Percentiles rank a stretch among this genome's conserved stretches.
phyloP scores from a whole-genome alignment of 1,139 yeast species.

The Arxiozyma slooffiae region DNA sequence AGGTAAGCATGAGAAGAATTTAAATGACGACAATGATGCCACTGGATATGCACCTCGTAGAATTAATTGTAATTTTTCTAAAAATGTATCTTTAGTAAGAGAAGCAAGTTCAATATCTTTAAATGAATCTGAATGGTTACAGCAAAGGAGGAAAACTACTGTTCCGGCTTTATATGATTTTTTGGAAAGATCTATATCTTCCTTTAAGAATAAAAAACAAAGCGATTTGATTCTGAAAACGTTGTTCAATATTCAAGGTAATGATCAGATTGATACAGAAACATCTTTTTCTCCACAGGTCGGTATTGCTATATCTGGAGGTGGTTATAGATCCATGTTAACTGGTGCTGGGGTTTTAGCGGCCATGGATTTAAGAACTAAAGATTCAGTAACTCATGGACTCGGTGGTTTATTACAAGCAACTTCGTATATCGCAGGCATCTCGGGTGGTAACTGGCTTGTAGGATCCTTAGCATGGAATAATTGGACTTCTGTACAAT shows the following conservation, averaged over 20 bases:
- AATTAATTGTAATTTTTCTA: slow-evolving; percentile 3
- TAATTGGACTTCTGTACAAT: slow-evolving; percentile 68
- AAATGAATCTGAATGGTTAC: slow-evolving; percentile 26
- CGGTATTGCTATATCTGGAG: slow-evolving; percentile 80
- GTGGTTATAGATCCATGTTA: slow-evolving; percentile 88
- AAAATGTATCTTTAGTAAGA: slow-evolving; percentile 3
- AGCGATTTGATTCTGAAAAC: neutral
- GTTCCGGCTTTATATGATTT: slow-evolving; percentile 46
- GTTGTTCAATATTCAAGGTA: neutral
- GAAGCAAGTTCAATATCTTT: slow-evolving; percentile 7
- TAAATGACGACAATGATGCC: slow-evolving; percentile 2
- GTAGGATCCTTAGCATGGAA: slow-evolving; percentile 67
- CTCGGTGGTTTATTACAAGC: slow-evolving; percentile 72
- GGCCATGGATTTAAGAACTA: slow-evolving; percentile 72
- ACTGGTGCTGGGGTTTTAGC: slow-evolving; percentile 77
- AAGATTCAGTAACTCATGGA: slow-evolving; percentile 47
- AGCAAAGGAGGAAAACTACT: slow-evolving; percentile 43
- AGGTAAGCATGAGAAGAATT: neutral
- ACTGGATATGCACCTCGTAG: slow-evolving; percentile 6
- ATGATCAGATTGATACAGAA: neutral
- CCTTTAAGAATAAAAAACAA: slow-evolving; percentile 41
- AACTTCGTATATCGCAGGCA: slow-evolving; percentile 63
- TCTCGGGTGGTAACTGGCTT: slow-evolving; percentile 31
- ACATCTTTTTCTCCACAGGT: slow-evolving; percentile 34
- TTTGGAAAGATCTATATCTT: slow-evolving; percentile 46